Percentiles rank a stretch among this genome's conserved stretches.
phyloP scores from a whole-genome alignment of 768 basidiomycete species.

The Podaxis sp. region DNA sequence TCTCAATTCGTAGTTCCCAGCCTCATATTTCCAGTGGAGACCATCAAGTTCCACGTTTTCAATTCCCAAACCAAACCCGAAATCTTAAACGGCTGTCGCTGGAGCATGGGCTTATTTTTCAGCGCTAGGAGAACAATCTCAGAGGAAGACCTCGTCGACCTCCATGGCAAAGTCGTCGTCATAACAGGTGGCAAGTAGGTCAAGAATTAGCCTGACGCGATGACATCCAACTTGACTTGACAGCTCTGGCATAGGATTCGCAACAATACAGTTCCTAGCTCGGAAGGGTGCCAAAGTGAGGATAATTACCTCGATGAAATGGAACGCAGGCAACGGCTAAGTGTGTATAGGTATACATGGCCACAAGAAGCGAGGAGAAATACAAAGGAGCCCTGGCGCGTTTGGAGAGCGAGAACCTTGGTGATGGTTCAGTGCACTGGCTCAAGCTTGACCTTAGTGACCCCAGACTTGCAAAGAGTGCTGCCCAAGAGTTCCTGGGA shows the following conservation, averaged over 20 bases:
- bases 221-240: too few species aligned
- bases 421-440: slow-evolving; percentile 46
- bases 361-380: slow-evolving; percentile 6
- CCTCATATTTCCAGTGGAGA: not conserved
- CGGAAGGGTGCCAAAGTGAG: slow-evolving; percentile 13
- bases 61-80: not conserved
- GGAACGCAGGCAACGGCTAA: not conserved
- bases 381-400: slow-evolving; percentile 12
- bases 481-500: slow-evolving; percentile 47
- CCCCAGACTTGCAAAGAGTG: slow-evolving; percentile 42
- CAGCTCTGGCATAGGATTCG: slow-evolving; percentile 12
- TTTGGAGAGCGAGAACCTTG: slow-evolving; percentile 43
- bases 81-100: not conserved
- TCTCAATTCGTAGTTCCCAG: too few species aligned
- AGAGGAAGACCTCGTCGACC: slow-evolving; percentile 37
- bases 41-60: not conserved
- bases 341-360: slow-evolving; percentile 14
- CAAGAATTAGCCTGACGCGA: not conserved
- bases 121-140: slow-evolving; percentile 16
- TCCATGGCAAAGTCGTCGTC: slow-evolving; percentile 40
- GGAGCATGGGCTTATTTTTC: not conserved
- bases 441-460: slow-evolving; percentile 51
- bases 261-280: slow-evolving; percentile 12
- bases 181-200: slow-evolving; percentile 47
- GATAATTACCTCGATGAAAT: not conserved